Conservation (phyloP, 2,329 filamentous ascomycete species). For the Tolypocladium tundrense region DNA sequence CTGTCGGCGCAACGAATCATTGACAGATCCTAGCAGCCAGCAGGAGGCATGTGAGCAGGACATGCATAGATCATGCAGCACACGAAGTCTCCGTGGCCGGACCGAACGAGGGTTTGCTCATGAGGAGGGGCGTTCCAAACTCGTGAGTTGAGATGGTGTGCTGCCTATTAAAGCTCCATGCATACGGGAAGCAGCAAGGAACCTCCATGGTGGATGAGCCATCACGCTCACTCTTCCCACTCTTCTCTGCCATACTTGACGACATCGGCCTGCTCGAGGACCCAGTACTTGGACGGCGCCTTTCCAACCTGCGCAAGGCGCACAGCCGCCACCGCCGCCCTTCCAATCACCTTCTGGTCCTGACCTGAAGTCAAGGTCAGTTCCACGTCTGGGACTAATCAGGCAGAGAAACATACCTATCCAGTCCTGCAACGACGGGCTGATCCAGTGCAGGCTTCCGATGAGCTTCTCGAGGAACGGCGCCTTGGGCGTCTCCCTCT, state of each 20-base stretch:
- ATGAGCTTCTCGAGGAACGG: slow-evolving; percentile 44
- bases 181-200: too few species aligned
- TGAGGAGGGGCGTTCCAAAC: too few species aligned
- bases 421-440: slow-evolving; percentile 46
- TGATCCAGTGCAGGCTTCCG: slow-evolving; percentile 42
- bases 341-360: slow-evolving; percentile 62
- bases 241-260: slow-evolving; percentile 19
- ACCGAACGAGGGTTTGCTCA: too few species aligned
- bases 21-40: too few species aligned
- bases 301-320: slow-evolving; percentile 47
- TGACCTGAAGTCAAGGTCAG: slow-evolving; percentile 27
- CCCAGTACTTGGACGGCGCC: slow-evolving; percentile 49
- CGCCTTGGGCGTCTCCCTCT: slow-evolving; percentile 50
- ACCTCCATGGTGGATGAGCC: too few species aligned
- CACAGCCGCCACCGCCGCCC: slow-evolving; percentile 52
- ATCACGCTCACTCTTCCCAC: too few species aligned
- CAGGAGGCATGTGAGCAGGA: too few species aligned
- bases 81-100: too few species aligned
- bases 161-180: too few species aligned
- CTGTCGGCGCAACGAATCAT: too few species aligned
- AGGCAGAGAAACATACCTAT: slow-evolving; percentile 32
- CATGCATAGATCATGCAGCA: too few species aligned
- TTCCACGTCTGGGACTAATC: background rate
- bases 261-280: slow-evolving; percentile 51
- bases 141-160: too few species aligned